Conservation (phyloP, 169 alveolate genomes). For the Besnoitia besnoiti region DNA sequence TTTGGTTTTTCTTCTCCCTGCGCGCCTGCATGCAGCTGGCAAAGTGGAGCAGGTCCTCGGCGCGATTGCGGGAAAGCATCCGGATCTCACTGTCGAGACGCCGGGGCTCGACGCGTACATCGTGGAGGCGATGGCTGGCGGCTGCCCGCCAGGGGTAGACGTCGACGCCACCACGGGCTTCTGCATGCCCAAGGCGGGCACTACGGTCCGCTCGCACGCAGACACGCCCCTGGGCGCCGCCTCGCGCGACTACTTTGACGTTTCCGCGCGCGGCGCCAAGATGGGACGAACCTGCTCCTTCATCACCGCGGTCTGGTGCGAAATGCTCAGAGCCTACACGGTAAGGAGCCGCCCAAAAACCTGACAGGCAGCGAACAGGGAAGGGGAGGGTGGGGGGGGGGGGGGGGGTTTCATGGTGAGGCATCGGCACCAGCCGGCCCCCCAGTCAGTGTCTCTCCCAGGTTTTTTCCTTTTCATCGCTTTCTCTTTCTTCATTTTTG, state of each 20-base stretch:
- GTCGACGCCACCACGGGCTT: conserved; percentile 46
- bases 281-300: conserved; percentile 90
- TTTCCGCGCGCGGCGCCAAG: conserved; percentile 84
- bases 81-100: conserved; percentile 28
- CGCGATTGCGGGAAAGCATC: conserved; percentile 80
- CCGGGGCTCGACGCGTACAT: conserved; percentile 36
- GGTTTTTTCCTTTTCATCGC: not conserved
- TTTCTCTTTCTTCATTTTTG: not conserved
- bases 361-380: not conserved
- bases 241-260: conserved; percentile 75
- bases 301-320: conserved; percentile 91
- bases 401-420: too few relatives aligned
- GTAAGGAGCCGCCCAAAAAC: too few relatives aligned
- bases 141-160: conserved; percentile 12
- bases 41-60: conserved; percentile 82
- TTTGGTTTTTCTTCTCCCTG: not conserved
- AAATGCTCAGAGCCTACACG: conserved; percentile 92
- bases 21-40: conserved; percentile 53
- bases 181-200: conserved; percentile 72
- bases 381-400: too few relatives aligned
- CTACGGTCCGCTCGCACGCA: not conserved
- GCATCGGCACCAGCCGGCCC: too few relatives aligned
- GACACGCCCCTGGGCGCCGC: conserved; percentile 75
- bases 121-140: conserved; percentile 26
- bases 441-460: not conserved